Percentiles rank a stretch among this genome's conserved stretches.
phyloP scores from a whole-genome alignment of 164 flowering plant genomes.

The Vitis vinifera region ASM3070453v1 NC_081808.1:3905001-3905500 shows the following conservation, averaged over 20 bases:
- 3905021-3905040: slow-evolving; percentile 91
- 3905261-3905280: slow-evolving; percentile 74
- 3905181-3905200: slow-evolving; percentile 80
- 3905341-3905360: slow-evolving; percentile 94
- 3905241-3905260: slow-evolving; percentile 61
- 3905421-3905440: not conserved
- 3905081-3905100: slow-evolving; percentile 90
- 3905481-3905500: too few relatives aligned
- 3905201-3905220: slow-evolving; percentile 58
- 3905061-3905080: slow-evolving; percentile 81
- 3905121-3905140: slow-evolving; percentile 77
- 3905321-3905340: slow-evolving; percentile 75
- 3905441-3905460: not conserved
- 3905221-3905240: slow-evolving; percentile 62
- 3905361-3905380: slow-evolving; percentile 11
- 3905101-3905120: slow-evolving; percentile 67
- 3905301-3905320: slow-evolving; percentile 78
- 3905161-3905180: slow-evolving; percentile 93
- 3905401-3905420: not conserved
- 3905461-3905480: not conserved
- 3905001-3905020: slow-evolving; percentile 58
- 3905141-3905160: slow-evolving; percentile 96
- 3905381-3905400: not conserved
- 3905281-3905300: slow-evolving; percentile 69
- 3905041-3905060: slow-evolving; percentile 92